Evolutionary conservation across 2,329 filamentous ascomycete genomes (phyloP).

Genomic region (Neofusicoccum kwambonambiense): DNA sequence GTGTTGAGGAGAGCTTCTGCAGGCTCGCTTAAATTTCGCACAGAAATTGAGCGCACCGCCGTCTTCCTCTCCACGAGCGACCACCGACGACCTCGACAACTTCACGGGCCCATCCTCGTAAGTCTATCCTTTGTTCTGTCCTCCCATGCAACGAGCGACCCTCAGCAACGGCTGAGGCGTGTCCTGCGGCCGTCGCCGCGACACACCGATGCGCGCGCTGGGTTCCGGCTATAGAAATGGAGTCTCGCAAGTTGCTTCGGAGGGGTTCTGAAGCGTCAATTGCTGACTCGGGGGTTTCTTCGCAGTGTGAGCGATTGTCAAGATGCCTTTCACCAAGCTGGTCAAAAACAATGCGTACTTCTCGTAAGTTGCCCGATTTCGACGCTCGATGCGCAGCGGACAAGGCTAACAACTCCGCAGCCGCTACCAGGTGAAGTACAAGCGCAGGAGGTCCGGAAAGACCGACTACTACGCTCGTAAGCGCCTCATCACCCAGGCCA

Average conservation of each 20-base stretch:
- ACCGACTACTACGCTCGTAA: constrained; percentile 99
- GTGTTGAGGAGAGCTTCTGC: constrained; percentile 14
- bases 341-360: constrained; percentile 99
- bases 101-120: constrained; percentile 15
- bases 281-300: constrained; percentile 84
- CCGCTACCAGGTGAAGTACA: constrained; percentile 99
- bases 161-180: constrained; percentile 12
- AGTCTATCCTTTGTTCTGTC: not conserved
- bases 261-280: constrained; percentile 93
- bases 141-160: constrained; percentile 10
- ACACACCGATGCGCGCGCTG: not conserved
- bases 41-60: constrained; percentile 8
- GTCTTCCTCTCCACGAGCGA: constrained; percentile 14
- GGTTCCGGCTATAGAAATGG: constrained; percentile 6
- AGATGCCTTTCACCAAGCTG: constrained; percentile 59
- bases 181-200: not conserved
- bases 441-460: constrained; percentile 92
- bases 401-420: constrained; percentile 49
- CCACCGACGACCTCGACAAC: constrained; percentile 17
- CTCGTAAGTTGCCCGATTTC: constrained; percentile 64
- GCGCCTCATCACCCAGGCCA: constrained; percentile 99
- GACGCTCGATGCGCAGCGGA: not conserved
- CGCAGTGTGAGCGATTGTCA: constrained; percentile 54
- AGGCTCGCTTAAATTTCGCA: constrained; percentile 18
- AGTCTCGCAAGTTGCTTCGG: constrained; percentile 90